Percentiles rank a stretch among this genome's conserved stretches.
Evolutionary conservation across 169 alveolate species (phyloP).

Genomic region (Hepatocystis sp.): DNA sequence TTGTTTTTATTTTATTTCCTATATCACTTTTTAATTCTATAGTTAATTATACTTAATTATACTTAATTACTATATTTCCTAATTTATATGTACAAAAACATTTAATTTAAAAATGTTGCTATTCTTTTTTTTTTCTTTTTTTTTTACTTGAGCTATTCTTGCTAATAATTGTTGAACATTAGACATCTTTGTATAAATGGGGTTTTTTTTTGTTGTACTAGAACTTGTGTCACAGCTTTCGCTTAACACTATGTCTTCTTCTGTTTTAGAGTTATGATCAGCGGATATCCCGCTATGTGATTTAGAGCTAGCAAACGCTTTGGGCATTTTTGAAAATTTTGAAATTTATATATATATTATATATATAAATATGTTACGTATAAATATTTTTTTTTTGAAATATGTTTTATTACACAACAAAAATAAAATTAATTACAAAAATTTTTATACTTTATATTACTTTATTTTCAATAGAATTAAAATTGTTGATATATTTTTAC

Average conservation of each 20-base stretch:
- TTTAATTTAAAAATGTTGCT: background rate
- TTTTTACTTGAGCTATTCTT: conserved; percentile 71
- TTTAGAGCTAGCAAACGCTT: conserved; percentile 32
- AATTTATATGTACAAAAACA: conserved; percentile 11
- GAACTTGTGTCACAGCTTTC: conserved; percentile 34
- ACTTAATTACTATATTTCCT: no score
- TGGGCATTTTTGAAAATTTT: conserved; percentile 49
- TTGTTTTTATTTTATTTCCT: conserved; percentile 3
- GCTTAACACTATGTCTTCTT: conserved; percentile 33
- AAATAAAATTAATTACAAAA: no score
- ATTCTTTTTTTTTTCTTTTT: background rate
- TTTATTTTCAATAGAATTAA: no score
- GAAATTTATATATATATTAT: no score
- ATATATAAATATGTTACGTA: conserved; percentile 5
- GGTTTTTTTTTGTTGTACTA: conserved; percentile 17
- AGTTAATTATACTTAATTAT: no score
- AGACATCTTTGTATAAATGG: conserved; percentile 30
- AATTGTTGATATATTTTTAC: no score
- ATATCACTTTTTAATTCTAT: conserved; percentile 8
- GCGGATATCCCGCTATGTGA: conserved; percentile 29
- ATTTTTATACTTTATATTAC: no score
- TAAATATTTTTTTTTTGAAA: conserved; percentile 16
- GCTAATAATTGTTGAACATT: conserved; percentile 70
- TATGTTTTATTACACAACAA: no score
- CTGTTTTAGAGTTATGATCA: conserved; percentile 40